Percentiles rank a stretch among this genome's conserved stretches.
Conservation (phyloP, 2,329 filamentous ascomycete genomes). For the Rutstroemia sp. region DNA sequence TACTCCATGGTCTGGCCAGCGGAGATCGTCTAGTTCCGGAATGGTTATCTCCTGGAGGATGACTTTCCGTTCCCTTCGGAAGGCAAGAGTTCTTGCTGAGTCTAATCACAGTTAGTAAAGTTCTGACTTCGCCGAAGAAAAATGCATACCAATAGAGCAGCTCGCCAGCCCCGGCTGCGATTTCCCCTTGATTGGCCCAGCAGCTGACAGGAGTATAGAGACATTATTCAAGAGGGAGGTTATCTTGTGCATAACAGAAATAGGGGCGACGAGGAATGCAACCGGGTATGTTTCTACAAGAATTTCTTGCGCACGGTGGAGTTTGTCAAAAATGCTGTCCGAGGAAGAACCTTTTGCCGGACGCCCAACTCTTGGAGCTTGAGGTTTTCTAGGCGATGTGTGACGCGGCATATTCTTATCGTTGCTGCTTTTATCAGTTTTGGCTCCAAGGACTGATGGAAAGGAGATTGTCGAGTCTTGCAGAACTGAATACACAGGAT, state of each 20-base stretch:
- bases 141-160: slow-evolving; percentile 41
- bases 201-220: slow-evolving; percentile 57
- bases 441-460: slow-evolving; percentile 49
- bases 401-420: slow-evolving; percentile 9
- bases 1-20: slow-evolving; percentile 28
- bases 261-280: slow-evolving; percentile 43
- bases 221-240: slow-evolving; percentile 58
- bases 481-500: slow-evolving; percentile 81
- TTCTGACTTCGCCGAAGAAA: background rate
- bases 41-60: slow-evolving; percentile 29
- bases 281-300: slow-evolving; percentile 53
- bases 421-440: slow-evolving; percentile 11
- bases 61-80: slow-evolving; percentile 55
- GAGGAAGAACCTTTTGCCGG: slow-evolving; percentile 18
- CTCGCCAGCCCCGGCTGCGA: slow-evolving; percentile 50
- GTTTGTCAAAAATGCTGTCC: slow-evolving; percentile 32
- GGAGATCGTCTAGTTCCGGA: slow-evolving; percentile 28
- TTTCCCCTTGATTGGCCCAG: slow-evolving; percentile 40
- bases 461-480: slow-evolving; percentile 90
- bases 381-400: slow-evolving; percentile 20
- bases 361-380: slow-evolving; percentile 10
- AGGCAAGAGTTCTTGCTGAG: slow-evolving; percentile 60
- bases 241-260: slow-evolving; percentile 51
- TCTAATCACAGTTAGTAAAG: slow-evolving; percentile 35
- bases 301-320: slow-evolving; percentile 59